phyloP scores from a whole-genome alignment of 345 rosid species.

The Moringa oleifera region DNA sequence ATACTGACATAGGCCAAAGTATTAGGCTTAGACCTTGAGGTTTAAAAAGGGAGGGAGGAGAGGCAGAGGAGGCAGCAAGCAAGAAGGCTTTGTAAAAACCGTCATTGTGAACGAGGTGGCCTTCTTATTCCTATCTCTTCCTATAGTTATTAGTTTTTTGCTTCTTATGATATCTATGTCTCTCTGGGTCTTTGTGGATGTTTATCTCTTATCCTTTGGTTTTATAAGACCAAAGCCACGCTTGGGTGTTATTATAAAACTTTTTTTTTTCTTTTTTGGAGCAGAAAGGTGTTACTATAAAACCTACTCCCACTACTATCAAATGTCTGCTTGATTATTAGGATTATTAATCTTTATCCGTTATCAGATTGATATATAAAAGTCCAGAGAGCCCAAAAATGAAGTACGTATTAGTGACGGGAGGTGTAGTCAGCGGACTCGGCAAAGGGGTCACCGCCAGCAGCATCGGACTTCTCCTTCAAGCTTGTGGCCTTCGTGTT shows the following conservation, averaged over 20 bases:
- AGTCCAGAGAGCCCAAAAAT: constrained; percentile 20
- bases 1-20: not conserved
- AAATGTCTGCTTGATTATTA: not conserved
- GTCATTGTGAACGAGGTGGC: constrained; percentile 21
- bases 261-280: too few relatives aligned
- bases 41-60: not conserved
- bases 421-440: constrained; percentile 81
- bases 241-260: not conserved
- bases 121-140: not conserved
- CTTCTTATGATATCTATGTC: not conserved
- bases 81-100: constrained; percentile 13
- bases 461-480: constrained; percentile 75
- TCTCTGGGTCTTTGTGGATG: not conserved
- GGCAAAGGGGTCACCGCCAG: constrained; percentile 90
- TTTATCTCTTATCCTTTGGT: constrained; percentile 9
- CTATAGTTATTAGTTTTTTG: not conserved
- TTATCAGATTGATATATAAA: not conserved
- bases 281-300: too few relatives aligned
- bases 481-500: constrained; percentile 77
- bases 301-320: not conserved
- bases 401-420: constrained; percentile 81
- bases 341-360: too few relatives aligned
- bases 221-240: constrained; percentile 11
- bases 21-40: too few relatives aligned
- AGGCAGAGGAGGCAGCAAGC: not conserved